Evolutionary conservation across 768 basidiomycete genomes (phyloP), one percentile per base, ranked within the genome.

Genomic region (Dioszegia aurantiaca): DNA sequence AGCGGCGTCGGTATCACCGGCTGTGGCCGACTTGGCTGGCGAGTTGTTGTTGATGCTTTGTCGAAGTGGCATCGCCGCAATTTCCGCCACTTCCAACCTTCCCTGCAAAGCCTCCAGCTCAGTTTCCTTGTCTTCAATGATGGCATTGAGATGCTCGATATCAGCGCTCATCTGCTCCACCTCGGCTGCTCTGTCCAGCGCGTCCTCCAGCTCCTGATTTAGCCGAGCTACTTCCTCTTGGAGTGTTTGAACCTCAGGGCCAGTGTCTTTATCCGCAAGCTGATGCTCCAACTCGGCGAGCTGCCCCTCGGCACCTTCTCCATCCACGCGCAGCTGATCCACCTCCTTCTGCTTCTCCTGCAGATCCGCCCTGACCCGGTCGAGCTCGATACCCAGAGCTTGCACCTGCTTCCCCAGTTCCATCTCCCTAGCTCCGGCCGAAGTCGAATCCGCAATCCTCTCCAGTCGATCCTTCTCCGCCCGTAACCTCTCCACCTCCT

Each of bases 381-480:
- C 43, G 24, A 70, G 36, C 39, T 67, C 61, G 23, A 37, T 37
- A 28, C 63, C 61, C 11, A 73, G 59, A 4, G 58, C 48, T 3
- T 33, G 23, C 1, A 70, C 43, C 52, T 69, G 68, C 28, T 57
- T 57, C 21, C 56, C 55, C 37, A 62, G 42, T 41, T 67, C 60
- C 23, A 27, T 37, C 41, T 70, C 70, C 52, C 52, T 56, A 5
- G 24, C 63, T 19, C 31, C 56, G 1, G 27, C 12, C 12, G 47
- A 47, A 24, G 43, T 55, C 21, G 52, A 26, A n/a, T 52, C 54
- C 1, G 61, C 47, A 2, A 66, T 19, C 5, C n/a, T 55, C 37
- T 72, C 59, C 14, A 69, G 46, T 10, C 66, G 30, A 5, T 57
- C 52, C 48, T 65, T 70, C 21, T 72, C 72, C 16, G 56, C 37